Conservation (phyloP, 2,329 filamentous ascomycete species). For the Colletotrichum sp. region DNA sequence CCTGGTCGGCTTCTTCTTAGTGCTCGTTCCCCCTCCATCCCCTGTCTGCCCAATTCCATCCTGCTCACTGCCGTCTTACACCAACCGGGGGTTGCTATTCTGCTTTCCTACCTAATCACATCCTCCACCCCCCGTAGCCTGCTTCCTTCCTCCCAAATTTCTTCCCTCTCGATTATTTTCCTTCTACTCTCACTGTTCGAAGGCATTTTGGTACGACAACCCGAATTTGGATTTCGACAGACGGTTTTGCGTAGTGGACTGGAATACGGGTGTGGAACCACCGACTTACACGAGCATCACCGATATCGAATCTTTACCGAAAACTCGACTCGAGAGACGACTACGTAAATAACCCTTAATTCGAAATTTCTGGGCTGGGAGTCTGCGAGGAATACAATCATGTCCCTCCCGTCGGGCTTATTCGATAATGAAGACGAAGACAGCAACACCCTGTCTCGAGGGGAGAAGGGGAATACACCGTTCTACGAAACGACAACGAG, state of each 20-base stretch:
- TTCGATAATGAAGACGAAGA: background rate
- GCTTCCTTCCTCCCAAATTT: background rate
- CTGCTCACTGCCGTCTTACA: background rate
- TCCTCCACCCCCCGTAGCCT: background rate
- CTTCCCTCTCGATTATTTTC: background rate
- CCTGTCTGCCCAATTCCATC: background rate
- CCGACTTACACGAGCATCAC: background rate
- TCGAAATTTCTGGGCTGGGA: background rate
- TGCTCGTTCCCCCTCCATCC: background rate
- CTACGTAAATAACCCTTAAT: background rate
- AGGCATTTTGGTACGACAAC: background rate
- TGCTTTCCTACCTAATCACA: background rate
- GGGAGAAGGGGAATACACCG: background rate
- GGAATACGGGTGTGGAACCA: background rate
- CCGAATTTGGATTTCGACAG: background rate
- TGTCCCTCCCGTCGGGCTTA: background rate
- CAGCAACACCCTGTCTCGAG: background rate
- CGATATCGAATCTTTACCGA: background rate
- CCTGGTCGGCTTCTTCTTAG: background rate
- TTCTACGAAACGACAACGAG: background rate
- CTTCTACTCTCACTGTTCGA: background rate
- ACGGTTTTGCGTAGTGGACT: background rate
- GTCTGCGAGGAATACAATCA: background rate
- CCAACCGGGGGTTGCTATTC: background rate
- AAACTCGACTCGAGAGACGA: background rate